Evolutionary conservation across 495 filamentous ascomycete genomes (phyloP).

Genomic region (Hypomontagnella submonticulosa): DNA sequence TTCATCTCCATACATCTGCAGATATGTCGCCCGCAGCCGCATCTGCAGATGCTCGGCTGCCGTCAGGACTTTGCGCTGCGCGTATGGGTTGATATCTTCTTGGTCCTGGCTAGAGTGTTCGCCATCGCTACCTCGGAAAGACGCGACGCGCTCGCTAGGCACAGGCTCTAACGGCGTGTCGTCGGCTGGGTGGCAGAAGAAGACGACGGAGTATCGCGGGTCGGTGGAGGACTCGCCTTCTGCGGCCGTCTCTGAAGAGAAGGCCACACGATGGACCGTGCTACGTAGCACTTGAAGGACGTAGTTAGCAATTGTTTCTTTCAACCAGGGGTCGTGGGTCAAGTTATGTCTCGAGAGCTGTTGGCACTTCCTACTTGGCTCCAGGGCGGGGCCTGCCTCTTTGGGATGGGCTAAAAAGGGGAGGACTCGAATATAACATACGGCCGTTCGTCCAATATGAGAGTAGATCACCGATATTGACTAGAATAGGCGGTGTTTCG

Average conservation of each 20-base stretch:
- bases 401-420: not conserved
- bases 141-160: slow-evolving; percentile 69
- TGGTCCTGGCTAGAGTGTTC: slow-evolving; percentile 35
- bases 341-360: too few relatives aligned
- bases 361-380: too few relatives aligned
- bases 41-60: slow-evolving; percentile 84
- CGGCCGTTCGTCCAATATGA: slow-evolving; percentile 88
- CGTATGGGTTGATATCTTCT: slow-evolving; percentile 54
- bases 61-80: slow-evolving; percentile 72
- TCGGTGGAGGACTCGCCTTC: slow-evolving; percentile 62
- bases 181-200: slow-evolving; percentile 89
- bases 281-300: slow-evolving; percentile 70
- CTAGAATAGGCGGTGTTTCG: slow-evolving; percentile 78
- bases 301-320: slow-evolving; percentile 1
- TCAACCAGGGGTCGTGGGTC: not conserved
- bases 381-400: too few relatives aligned
- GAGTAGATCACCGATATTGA: slow-evolving; percentile 93
- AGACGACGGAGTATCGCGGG: slow-evolving; percentile 84
- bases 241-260: slow-evolving; percentile 59
- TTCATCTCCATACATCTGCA: slow-evolving; percentile 51
- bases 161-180: slow-evolving; percentile 75
- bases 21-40: slow-evolving; percentile 80
- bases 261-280: slow-evolving; percentile 91
- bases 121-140: slow-evolving; percentile 37
- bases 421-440: not conserved